These are phyloP conservation scores for Trichosporon ovoides DNA, from an alignment of 1,284 basidiomycete species.

Conservation along the genomic window DNA sequence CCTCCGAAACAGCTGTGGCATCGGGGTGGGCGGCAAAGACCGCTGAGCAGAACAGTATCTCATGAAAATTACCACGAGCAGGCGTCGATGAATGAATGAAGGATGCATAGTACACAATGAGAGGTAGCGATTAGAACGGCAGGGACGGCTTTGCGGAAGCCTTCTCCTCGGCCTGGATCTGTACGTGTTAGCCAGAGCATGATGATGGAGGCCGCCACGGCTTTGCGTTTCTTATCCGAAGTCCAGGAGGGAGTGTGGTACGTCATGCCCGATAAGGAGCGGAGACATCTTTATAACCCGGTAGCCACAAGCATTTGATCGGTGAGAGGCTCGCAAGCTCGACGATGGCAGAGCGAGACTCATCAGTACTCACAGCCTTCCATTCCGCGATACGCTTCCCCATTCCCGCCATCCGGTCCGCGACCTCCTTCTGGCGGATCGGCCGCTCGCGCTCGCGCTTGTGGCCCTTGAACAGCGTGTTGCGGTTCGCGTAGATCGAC, in stretches of 20 bases:
- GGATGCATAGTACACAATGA: slow-evolving; percentile 14
- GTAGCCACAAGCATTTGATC: too few relatives aligned
- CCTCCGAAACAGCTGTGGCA: too few relatives aligned
- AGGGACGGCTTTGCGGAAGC: not conserved
- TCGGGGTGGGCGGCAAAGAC: too few relatives aligned
- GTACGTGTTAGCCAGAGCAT: not conserved
- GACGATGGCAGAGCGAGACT: not conserved
- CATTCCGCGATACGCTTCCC: slow-evolving; percentile 43
- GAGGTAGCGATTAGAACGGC: slow-evolving; percentile 5
- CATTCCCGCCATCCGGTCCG: slow-evolving; percentile 40
- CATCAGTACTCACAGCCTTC: slow-evolving; percentile 15
- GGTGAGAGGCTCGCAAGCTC: too few relatives aligned
- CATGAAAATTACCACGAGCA: too few relatives aligned
- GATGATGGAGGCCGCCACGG: not conserved
- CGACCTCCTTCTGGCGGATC: slow-evolving; percentile 28
- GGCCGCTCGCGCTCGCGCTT: slow-evolving; percentile 37
- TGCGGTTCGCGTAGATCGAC: slow-evolving; percentile 26
- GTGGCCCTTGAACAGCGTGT: slow-evolving; percentile 42
- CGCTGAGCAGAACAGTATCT: too few relatives aligned
- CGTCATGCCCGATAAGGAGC: too few relatives aligned
- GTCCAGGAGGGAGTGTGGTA: not conserved
- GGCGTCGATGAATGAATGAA: not conserved
- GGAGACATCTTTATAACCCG: too few relatives aligned
- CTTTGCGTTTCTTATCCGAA: not conserved
- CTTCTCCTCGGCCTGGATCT: slow-evolving; percentile 3